Conservation (phyloP, 148 eudicot genomes). For the Cornus controversa region DNA sequence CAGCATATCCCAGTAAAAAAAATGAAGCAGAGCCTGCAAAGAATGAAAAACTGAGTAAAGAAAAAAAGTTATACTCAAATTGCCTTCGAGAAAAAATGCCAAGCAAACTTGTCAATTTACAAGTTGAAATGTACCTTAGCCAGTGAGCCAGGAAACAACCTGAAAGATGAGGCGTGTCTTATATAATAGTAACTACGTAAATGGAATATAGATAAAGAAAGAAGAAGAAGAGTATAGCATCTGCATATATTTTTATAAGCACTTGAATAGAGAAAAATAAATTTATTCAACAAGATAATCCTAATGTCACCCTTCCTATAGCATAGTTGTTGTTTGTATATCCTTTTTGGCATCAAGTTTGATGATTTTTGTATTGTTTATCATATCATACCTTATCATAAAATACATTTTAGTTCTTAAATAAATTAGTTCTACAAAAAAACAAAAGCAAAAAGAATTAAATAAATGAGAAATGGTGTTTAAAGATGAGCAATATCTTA, state of each 20-base stretch:
- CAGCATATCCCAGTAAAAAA: conserved; percentile 78
- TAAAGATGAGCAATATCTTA: not conserved
- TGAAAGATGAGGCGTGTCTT: not conserved
- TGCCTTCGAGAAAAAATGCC: not conserved
- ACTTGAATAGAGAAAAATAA: not conserved
- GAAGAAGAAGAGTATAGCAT: not conserved
- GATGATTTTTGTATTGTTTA: no score
- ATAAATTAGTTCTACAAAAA: no score
- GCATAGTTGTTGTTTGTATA: no score
- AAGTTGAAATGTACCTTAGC: not conserved
- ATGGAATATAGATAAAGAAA: not conserved
- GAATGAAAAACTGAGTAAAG: conserved; percentile 1
- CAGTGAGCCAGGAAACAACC: not conserved
- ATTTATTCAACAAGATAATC: not conserved
- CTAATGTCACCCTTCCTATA: not conserved
- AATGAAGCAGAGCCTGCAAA: conserved; percentile 85
- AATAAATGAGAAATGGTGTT: no score
- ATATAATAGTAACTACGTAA: not conserved
- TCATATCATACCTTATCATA: no score
- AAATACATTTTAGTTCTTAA: no score
- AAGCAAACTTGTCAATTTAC: not conserved
- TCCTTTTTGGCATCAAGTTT: no score
- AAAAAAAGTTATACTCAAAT: not conserved
- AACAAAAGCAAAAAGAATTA: no score
- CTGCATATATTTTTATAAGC: not conserved